Base-by-base conservation (phyloP, 1,139 yeast genomes). In the Magnusiomyces sp. region DNA sequence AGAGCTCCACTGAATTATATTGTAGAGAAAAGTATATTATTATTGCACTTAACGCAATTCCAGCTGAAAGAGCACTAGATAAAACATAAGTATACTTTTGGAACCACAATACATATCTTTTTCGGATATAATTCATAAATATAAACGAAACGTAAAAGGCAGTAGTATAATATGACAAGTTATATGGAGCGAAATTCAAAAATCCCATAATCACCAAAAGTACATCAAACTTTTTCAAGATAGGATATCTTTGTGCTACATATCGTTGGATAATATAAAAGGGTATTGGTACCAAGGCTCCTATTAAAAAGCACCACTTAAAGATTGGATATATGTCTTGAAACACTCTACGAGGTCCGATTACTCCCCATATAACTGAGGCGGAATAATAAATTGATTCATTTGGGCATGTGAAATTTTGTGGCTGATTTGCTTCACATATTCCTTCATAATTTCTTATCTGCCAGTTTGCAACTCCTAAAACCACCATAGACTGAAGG, bases 291-390 rank as follows among this genome's bases (percentile, higher is more conserved):
- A 74, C 58, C 2, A 75, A 53, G 29, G 73, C 73, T 1, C 83
- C 82, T 47, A 77, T 68, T 46, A 77, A 63, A 71, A 79, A 78
- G 53, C 76, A 72, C 67, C 66, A 77, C 54, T 69, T 68, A 57
- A 76, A 65, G 16, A 68, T 60, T 13, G 80, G 79, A 55, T 76
- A 76, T 23, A 75, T 63, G 1, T 69, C 69, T 43, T 63, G 60
- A 58, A 81, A 79, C 23, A 80, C 75, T 48, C 76, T 71, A 59
- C 75, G 70, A 23, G 89, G 89, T 27, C 87, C 88, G 58, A 83
- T 79, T 46, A 77, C 77, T 54, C 87, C 86, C 78, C 81, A 79
- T 23, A 77, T 65, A 14, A 79, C 75, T 9, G 80, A 73, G n/a
- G 81, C 72, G 41, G 75, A 66, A 64, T 70, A 80, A 61, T 67